These are phyloP conservation scores for Parascedosporium putredinis DNA, from an alignment of 2,329 filamentous ascomycete species.

Conservation along the genomic window DNA sequence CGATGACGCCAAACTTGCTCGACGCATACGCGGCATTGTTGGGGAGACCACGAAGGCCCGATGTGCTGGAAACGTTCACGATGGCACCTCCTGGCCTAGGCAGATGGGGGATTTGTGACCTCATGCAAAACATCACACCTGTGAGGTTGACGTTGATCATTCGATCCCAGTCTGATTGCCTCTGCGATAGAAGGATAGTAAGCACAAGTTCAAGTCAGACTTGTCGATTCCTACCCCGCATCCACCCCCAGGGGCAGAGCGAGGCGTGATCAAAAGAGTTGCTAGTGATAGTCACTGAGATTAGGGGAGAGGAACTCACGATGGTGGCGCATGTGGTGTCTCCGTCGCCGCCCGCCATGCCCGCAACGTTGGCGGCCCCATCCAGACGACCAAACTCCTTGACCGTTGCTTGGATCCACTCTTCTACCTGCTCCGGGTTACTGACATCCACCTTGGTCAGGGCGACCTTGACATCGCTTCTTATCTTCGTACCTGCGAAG, in stretches of 20 bases:
- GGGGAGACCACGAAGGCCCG: slow-evolving; percentile 29
- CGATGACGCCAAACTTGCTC: slow-evolving; percentile 28
- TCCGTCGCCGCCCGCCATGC: slow-evolving; percentile 19
- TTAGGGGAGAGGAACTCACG: too few relatives aligned
- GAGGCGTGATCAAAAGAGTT: too few relatives aligned
- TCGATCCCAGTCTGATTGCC: slow-evolving; percentile 35
- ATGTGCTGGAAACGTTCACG: slow-evolving; percentile 42
- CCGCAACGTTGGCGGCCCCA: slow-evolving; percentile 45
- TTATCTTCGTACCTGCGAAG: slow-evolving; percentile 5
- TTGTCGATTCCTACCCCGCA: too few relatives aligned
- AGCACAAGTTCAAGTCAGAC: too few relatives aligned
- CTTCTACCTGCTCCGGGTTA: slow-evolving; percentile 34
- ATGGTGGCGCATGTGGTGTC: neutral
- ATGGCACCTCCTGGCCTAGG: slow-evolving; percentile 40
- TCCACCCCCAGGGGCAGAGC: too few relatives aligned
- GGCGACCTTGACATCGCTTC: slow-evolving; percentile 18
- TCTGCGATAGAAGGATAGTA: neutral
- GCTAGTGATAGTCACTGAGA: too few relatives aligned
- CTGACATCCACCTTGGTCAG: slow-evolving; percentile 37
- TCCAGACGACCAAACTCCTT: slow-evolving; percentile 40
- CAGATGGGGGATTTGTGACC: slow-evolving; percentile 33
- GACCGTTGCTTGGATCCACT: slow-evolving; percentile 37
- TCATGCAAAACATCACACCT: slow-evolving; percentile 40
- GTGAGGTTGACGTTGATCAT: slow-evolving; percentile 39
- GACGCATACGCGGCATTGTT: slow-evolving; percentile 26